Evolutionary conservation across 192 early-diverging fungal genomes (phyloP).

Genomic region (Coemansia sp.): DNA sequence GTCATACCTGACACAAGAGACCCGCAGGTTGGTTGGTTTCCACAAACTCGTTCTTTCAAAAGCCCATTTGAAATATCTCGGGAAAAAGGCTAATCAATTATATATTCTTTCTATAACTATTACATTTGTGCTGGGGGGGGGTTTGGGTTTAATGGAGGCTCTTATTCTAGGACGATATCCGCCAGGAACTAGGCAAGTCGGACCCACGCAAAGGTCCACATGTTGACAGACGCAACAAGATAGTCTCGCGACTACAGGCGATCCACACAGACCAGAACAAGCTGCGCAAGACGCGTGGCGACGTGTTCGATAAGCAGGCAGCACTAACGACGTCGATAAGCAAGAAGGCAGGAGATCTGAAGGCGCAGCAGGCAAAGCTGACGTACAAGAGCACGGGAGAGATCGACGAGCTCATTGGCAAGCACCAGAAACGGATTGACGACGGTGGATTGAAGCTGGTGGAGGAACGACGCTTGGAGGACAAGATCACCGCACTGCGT

Average conservation of each 20-base stretch:
- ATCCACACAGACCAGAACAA: conserved; percentile 72
- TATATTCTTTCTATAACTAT: neutral
- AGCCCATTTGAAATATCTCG: too few relatives aligned
- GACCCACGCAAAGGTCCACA: conserved; percentile 60
- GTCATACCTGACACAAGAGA: too few relatives aligned
- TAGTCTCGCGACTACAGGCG: conserved; percentile 62
- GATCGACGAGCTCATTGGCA: conserved; percentile 71
- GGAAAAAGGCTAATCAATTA: too few relatives aligned
- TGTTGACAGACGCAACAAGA: conserved; percentile 60
- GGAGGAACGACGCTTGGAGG: conserved; percentile 75
- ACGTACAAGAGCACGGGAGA: conserved; percentile 79
- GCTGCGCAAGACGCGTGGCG: conserved; percentile 66
- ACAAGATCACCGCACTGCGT: conserved; percentile 33
- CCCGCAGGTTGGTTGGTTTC: too few relatives aligned
- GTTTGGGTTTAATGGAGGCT: neutral
- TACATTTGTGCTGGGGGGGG: neutral
- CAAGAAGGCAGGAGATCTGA: conserved; percentile 80
- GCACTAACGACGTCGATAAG: conserved; percentile 69
- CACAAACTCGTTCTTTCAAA: too few relatives aligned
- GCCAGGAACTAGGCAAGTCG: conserved; percentile 58
- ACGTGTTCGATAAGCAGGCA: conserved; percentile 72
- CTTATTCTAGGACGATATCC: conserved; percentile 56
- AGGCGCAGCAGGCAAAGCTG: conserved; percentile 72
- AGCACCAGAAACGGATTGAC: conserved; percentile 76
- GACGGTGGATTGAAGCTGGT: conserved; percentile 73